Percentiles rank a stretch among this genome's conserved stretches.
These are phyloP conservation scores for Heracleum sosnowskyi DNA, from an alignment of 129 eudicot genomes.

Conservation along the genomic window DNA sequence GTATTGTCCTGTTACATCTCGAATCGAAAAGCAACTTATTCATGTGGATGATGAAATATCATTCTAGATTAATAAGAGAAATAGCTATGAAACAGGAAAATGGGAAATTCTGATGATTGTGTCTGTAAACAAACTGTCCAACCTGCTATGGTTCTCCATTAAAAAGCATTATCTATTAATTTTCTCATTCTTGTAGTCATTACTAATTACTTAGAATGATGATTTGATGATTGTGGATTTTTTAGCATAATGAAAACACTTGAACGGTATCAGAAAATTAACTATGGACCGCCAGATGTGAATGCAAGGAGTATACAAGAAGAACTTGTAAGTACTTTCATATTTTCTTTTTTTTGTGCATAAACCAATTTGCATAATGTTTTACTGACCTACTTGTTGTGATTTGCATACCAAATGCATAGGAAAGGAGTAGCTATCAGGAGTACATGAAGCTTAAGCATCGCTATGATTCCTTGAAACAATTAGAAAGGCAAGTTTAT, in stretches of 20 bases:
- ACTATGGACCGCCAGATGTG: constrained; percentile 52
- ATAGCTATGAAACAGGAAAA: too few species aligned
- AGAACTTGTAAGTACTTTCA: constrained; percentile 29
- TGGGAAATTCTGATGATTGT: too few species aligned
- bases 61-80: too few species aligned
- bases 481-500: constrained; percentile 36
- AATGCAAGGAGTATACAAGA: constrained; percentile 35
- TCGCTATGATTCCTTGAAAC: constrained; percentile 45
- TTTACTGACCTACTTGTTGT: not conserved
- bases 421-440: constrained; percentile 56
- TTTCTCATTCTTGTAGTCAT: not conserved
- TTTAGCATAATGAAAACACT: constrained; percentile 49
- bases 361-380: not conserved
- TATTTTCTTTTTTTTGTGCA: not conserved
- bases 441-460: constrained; percentile 52
- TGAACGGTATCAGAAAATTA: constrained; percentile 52
- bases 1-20: too few species aligned
- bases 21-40: too few species aligned
- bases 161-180: too few species aligned
- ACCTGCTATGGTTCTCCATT: too few species aligned
- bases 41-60: too few species aligned
- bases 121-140: not conserved
- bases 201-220: not conserved
- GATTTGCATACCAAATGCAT: not conserved
- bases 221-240: not conserved